These are phyloP conservation scores for Globisporangium emineosum DNA, from an alignment of 352 stramenopile species.

Conservation along the genomic window DNA sequence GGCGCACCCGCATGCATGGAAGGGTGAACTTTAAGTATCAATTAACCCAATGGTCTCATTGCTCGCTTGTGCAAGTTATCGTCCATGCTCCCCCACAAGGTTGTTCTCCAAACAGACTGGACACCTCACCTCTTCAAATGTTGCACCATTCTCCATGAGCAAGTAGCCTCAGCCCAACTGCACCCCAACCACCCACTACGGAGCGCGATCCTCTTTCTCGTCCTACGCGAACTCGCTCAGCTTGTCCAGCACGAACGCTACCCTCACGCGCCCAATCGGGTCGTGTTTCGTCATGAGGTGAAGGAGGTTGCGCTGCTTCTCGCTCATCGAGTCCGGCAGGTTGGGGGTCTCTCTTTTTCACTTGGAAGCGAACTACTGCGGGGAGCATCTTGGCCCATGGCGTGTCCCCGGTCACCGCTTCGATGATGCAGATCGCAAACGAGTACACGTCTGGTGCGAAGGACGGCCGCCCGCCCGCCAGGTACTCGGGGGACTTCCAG, in stretches of 20 bases:
- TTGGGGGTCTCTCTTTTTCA: not conserved
- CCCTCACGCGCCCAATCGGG: not conserved
- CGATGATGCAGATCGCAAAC: not conserved
- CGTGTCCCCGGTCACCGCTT: not conserved
- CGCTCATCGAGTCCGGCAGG: not conserved
- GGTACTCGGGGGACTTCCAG: not conserved
- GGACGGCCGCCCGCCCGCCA: not conserved
- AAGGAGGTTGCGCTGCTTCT: not conserved
- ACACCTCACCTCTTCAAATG: not conserved
- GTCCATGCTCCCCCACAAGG: not conserved
- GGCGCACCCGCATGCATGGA: not conserved
- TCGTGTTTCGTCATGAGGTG: not conserved
- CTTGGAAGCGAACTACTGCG: not conserved
- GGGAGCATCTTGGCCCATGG: not conserved
- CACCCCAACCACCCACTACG: not conserved
- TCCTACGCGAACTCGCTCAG: not conserved
- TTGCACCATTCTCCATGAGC: not conserved
- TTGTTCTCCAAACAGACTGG: too few species aligned
- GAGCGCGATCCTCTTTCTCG: not conserved
- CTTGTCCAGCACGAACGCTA: not conserved
- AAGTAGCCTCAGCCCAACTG: not conserved
- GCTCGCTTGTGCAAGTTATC: not conserved
- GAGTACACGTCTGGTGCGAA: conserved; percentile 5
- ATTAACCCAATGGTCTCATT: not conserved
- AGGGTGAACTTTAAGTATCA: not conserved